Conservation (phyloP, 495 filamentous ascomycete genomes). For the Parathielavia appendiculata region DNA sequence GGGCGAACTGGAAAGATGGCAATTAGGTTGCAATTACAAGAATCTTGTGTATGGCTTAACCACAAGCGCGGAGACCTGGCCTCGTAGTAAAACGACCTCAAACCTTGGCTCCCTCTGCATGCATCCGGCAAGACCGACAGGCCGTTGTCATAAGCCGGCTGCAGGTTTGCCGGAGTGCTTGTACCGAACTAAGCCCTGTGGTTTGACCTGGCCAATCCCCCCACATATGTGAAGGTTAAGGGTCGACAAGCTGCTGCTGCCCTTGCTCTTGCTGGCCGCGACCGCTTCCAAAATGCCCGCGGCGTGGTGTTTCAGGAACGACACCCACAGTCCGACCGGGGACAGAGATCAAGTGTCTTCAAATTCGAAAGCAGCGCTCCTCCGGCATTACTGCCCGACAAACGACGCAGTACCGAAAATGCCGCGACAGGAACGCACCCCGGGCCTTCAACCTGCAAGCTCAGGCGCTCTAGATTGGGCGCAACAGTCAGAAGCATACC, state of each 20-base stretch:
- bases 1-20: too few species aligned
- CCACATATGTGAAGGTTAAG: background rate
- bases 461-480: background rate
- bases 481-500: too few species aligned
- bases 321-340: background rate
- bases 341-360: background rate
- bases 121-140: background rate
- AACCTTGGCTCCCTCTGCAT: too few species aligned
- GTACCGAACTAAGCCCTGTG: background rate
- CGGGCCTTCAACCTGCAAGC: background rate
- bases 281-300: background rate
- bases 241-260: background rate
- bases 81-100: too few species aligned
- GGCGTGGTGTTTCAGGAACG: background rate
- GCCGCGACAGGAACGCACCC: too few species aligned
- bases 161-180: background rate
- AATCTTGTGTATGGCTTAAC: too few species aligned
- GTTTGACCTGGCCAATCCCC: background rate
- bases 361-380: background rate
- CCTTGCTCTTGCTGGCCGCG: background rate
- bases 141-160: background rate
- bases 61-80: too few species aligned
- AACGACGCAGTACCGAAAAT: background rate
- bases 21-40: too few species aligned
- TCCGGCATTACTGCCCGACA: background rate